phyloP scores from a whole-genome alignment of 176 grass and related monocot genomes.

The Panicum miliaceum region DNA sequence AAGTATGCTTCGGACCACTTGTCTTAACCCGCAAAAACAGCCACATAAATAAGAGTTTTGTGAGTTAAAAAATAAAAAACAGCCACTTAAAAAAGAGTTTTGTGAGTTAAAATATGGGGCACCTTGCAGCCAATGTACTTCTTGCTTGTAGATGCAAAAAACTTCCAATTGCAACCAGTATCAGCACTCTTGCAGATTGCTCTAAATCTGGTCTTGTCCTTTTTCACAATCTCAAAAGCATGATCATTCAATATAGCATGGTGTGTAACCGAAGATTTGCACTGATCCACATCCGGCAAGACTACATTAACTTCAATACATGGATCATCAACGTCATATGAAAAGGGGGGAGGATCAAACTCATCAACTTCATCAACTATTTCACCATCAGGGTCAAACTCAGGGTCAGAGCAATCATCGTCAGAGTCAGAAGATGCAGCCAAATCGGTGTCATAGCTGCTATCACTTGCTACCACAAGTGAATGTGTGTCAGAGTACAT shows the following conservation, averaged over 20 bases:
- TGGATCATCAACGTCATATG: background rate
- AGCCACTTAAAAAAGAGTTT: too few species aligned
- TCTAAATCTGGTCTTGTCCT: background rate
- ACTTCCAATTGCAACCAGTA: background rate
- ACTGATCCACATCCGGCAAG: background rate
- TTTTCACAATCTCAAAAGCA: background rate
- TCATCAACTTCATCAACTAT: background rate
- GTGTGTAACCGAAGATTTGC: background rate
- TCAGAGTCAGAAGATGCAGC: background rate
- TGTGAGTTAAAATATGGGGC: too few species aligned
- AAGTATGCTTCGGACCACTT: too few species aligned
- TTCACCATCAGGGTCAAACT: background rate
- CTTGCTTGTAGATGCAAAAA: background rate
- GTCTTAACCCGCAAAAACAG: too few species aligned
- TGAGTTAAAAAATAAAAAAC: too few species aligned
- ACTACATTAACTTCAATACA: background rate
- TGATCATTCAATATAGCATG: constrained; percentile 1
- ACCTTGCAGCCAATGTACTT: background rate
- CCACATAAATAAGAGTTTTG: too few species aligned
- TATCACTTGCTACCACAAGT: background rate
- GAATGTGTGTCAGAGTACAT: background rate
- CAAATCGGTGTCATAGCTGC: background rate
- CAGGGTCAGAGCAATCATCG: background rate
- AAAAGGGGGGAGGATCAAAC: background rate
- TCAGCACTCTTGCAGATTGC: background rate